Conservation (phyloP, 163 green algal genomes). For the Trebouxiophyceae sp. region DNA sequence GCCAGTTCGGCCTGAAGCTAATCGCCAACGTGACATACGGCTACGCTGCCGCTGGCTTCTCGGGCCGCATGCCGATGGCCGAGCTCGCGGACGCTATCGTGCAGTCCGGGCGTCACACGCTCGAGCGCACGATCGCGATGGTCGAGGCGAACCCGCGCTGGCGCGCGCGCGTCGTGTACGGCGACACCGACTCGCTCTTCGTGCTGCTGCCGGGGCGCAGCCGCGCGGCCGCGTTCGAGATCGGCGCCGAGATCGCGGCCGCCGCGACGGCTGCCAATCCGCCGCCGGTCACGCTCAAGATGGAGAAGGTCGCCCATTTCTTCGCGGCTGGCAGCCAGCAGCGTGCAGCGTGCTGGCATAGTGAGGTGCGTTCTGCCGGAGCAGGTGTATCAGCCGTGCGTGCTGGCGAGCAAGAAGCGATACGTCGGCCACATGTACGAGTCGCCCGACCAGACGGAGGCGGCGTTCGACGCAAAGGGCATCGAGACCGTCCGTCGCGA, state of each 20-base stretch:
- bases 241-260: conserved; percentile 82
- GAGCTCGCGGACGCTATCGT: conserved; percentile 97
- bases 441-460: conserved; percentile 39
- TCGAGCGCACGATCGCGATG: conserved; percentile 81
- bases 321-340: too few species aligned
- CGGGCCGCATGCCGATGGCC: conserved; percentile 84
- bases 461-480: conserved; percentile 92
- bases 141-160: conserved; percentile 72
- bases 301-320: conserved; percentile 84
- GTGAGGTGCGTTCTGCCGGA: too few species aligned
- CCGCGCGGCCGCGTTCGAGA: conserved; percentile 61
- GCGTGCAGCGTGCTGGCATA: too few species aligned
- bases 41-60: conserved; percentile 84
- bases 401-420: conserved; percentile 95
- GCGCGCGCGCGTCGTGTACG: conserved; percentile 85
- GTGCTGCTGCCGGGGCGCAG: conserved; percentile 72
- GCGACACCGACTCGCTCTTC: conserved; percentile 91
- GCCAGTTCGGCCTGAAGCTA: conserved; percentile 94
- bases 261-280: conserved; percentile 82
- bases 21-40: conserved; percentile 95
- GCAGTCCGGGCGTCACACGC: conserved; percentile 61
- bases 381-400: conserved; percentile 76
- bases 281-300: conserved; percentile 78
- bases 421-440: conserved; percentile 91
- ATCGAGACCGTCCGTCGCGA: conserved; percentile 96